phyloP scores from a whole-genome alignment of 306 rosid species.

The Cicer judaicum region DNA sequence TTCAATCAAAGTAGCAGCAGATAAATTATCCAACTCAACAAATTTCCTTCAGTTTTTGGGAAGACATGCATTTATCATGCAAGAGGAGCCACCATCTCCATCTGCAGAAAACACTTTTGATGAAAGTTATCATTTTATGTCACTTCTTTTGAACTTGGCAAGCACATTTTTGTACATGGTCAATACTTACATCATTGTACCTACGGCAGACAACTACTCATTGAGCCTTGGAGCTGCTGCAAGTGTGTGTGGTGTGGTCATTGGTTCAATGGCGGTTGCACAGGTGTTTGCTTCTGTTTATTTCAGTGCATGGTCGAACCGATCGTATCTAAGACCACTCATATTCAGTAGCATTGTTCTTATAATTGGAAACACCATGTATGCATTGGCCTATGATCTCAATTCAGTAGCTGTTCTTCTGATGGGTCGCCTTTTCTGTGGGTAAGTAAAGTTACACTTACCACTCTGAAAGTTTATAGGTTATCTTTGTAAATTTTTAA shows the following conservation, averaged over 20 bases:
- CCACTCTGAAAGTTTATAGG: not conserved
- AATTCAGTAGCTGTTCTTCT: conserved; percentile 80
- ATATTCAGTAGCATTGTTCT: conserved; percentile 87
- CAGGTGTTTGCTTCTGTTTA: conserved; percentile 93
- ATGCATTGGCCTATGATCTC: conserved; percentile 92
- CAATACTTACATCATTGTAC: conserved; percentile 93
- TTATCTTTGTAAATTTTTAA: too few species aligned
- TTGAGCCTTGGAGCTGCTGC: conserved; percentile 97
- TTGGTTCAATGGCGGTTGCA: conserved; percentile 98
- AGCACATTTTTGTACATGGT: conserved; percentile 95
- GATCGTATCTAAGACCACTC: conserved; percentile 86
- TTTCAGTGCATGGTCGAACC: conserved; percentile 98
- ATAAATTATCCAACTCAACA: conserved; percentile 79
- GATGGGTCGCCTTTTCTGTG: conserved; percentile 89
- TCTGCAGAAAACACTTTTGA: conserved; percentile 61
- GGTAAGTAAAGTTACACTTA: conserved; percentile 44
- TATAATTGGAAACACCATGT: conserved; percentile 76
- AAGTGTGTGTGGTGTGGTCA: conserved; percentile 87
- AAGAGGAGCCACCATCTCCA: conserved; percentile 74
- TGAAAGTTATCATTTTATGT: conserved; percentile 81
- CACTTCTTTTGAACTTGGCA: conserved; percentile 85
- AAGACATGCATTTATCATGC: conserved; percentile 86
- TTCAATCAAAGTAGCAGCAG: conserved; percentile 77
- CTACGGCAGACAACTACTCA: conserved; percentile 94
- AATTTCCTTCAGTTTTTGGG: conserved; percentile 85